Evolutionary conservation across 1,284 basidiomycete species (phyloP).

Genomic region (Baeospora myosura): DNA sequence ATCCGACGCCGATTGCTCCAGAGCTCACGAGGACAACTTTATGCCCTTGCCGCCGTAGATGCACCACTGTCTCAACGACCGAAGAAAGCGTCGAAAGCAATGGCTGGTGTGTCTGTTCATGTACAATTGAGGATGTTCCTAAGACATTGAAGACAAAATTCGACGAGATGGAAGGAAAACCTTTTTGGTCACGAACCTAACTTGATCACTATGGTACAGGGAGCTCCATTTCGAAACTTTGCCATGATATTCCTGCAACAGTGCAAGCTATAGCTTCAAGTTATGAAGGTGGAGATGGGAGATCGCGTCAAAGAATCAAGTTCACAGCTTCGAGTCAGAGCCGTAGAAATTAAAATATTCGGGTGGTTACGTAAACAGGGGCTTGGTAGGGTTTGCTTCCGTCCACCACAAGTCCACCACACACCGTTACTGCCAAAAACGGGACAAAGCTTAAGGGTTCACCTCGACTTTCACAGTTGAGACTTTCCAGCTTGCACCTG

Average conservation of each 20-base stretch:
- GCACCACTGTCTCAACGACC: conserved; percentile 86
- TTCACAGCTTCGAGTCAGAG: no score
- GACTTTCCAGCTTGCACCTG: no score
- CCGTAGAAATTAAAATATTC: no score
- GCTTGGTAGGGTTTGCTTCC: no score
- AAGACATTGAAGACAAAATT: conserved; percentile 8
- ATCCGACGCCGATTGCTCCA: conserved; percentile 92
- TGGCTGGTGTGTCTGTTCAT: conserved; percentile 84
- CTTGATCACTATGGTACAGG: conserved; percentile 73
- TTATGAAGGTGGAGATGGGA: no score
- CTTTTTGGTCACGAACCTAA: conserved; percentile 44
- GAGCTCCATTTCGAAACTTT: conserved; percentile 17
- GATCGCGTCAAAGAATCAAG: no score
- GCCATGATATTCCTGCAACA: conserved; percentile 5
- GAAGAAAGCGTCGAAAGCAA: conserved; percentile 86
- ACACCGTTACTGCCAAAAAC: no score
- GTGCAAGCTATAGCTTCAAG: no score
- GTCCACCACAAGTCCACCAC: no score
- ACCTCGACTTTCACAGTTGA: no score
- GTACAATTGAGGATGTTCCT: conserved; percentile 93
- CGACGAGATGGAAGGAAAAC: conserved; percentile 7
- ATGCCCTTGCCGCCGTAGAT: conserved; percentile 77
- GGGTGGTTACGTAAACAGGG: no score
- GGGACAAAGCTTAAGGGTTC: no score
- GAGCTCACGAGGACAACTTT: conserved; percentile 93